Conservation (phyloP, 1,139 yeast genomes). For the Taphrina confusa region DNA sequence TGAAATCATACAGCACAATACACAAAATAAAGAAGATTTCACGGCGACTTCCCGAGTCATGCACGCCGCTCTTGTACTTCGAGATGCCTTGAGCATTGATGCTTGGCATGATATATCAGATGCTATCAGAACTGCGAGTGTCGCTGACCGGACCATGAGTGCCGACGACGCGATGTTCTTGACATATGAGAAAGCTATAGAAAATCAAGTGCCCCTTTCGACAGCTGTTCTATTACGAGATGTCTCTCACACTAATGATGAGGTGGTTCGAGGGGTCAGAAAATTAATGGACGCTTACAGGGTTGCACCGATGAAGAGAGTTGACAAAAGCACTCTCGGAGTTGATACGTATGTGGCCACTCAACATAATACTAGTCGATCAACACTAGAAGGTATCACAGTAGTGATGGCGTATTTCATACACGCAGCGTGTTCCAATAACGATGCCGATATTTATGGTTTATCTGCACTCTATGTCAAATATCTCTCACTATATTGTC, state of each 20-base stretch:
- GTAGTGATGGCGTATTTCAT: neutral
- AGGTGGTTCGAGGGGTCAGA: neutral
- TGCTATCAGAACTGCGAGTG: neutral
- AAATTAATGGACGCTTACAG: neutral
- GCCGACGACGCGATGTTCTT: conserved; percentile 27
- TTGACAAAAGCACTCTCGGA: conserved; percentile 1
- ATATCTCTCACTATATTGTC: conserved; percentile 2
- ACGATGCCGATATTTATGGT: conserved; percentile 11
- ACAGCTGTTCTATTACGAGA: neutral
- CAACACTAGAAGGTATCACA: neutral
- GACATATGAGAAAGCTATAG: conserved; percentile 13
- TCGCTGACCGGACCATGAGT: conserved; percentile 23
- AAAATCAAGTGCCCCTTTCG: neutral
- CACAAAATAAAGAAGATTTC: neutral
- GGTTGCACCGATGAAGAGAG: neutral
- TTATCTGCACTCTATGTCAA: conserved; percentile 6
- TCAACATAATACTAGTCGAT: neutral
- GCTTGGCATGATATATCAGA: neutral
- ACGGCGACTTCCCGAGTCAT: neutral
- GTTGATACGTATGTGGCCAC: conserved; percentile 15
- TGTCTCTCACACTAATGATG: neutral
- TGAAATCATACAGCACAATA: conserved; percentile 2
- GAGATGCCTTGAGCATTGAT: conserved; percentile 1
- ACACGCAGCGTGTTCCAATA: conserved; percentile 5
- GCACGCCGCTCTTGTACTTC: neutral